These are phyloP conservation scores for Xylaria sp. DNA, from an alignment of 2,329 filamentous ascomycete genomes.

Conservation along the genomic window DNA sequence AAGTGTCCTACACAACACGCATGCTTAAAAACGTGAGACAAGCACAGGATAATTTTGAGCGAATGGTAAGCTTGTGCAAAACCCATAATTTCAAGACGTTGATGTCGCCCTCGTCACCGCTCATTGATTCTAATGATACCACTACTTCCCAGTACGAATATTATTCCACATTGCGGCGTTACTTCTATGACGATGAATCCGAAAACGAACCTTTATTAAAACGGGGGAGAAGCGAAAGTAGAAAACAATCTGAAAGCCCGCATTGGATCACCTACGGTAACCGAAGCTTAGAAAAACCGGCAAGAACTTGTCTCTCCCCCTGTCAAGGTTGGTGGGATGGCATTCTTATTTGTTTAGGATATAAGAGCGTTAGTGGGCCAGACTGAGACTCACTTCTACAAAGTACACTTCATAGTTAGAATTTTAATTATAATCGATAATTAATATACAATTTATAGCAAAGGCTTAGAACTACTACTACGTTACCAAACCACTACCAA, in stretches of 20 bases:
- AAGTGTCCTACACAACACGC: conserved; percentile 25
- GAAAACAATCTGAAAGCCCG: neutral
- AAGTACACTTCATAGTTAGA: neutral
- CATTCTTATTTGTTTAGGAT: conserved; percentile 24
- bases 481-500: neutral
- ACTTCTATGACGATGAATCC: neutral
- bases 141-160: neutral
- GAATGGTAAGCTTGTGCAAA: conserved; percentile 18
- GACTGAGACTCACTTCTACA: neutral
- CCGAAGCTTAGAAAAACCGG: neutral
- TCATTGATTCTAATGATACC: neutral
- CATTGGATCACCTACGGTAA: neutral
- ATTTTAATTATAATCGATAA: neutral
- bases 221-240: neutral
- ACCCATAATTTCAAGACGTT: neutral
- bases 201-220: neutral
- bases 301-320: neutral
- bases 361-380: conserved; percentile 13
- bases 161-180: neutral
- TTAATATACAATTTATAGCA: neutral
- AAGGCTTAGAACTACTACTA: neutral
- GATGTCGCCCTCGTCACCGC: neutral
- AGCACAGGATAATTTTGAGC: conserved; percentile 20
- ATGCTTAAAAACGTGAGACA: conserved; percentile 3
- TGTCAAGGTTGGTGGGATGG: conserved; percentile 1